These are phyloP conservation scores for Solanum etuberosum DNA, from an alignment of 257 asterid species.

Conservation along the genomic window DNA sequence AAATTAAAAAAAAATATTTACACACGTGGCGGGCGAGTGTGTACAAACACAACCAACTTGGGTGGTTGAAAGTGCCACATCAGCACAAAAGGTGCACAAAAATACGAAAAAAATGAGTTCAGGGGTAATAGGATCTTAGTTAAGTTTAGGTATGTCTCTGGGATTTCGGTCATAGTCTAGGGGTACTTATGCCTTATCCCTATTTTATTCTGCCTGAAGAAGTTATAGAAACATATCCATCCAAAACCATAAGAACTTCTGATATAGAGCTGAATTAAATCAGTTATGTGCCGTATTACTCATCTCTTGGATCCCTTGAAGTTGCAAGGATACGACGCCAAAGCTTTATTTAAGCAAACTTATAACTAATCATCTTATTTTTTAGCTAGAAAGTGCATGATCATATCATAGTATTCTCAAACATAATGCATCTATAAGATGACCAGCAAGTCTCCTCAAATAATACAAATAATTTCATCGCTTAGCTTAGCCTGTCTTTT, in stretches of 20 bases:
- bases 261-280: background rate
- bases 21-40: too few species aligned
- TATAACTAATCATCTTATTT: background rate
- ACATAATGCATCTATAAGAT: background rate
- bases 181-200: too few species aligned
- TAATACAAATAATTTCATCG: background rate
- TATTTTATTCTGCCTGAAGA: background rate
- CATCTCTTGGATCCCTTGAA: background rate
- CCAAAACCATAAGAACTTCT: background rate
- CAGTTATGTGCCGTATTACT: background rate
- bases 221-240: background rate
- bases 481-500: background rate
- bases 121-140: too few species aligned
- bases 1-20: too few species aligned
- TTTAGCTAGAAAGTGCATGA: background rate
- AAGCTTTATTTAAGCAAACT: background rate
- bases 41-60: too few species aligned
- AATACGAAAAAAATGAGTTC: too few species aligned
- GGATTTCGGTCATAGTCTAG: too few species aligned
- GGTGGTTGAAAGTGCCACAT: too few species aligned
- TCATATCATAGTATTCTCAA: background rate
- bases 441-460: background rate
- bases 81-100: too few species aligned
- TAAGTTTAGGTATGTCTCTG: too few species aligned
- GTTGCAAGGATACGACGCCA: background rate